Percentiles rank a stretch among this genome's conserved stretches.
Evolutionary conservation across 257 asterid species (phyloP).

Genomic region (Capsicum baccatum): DNA sequence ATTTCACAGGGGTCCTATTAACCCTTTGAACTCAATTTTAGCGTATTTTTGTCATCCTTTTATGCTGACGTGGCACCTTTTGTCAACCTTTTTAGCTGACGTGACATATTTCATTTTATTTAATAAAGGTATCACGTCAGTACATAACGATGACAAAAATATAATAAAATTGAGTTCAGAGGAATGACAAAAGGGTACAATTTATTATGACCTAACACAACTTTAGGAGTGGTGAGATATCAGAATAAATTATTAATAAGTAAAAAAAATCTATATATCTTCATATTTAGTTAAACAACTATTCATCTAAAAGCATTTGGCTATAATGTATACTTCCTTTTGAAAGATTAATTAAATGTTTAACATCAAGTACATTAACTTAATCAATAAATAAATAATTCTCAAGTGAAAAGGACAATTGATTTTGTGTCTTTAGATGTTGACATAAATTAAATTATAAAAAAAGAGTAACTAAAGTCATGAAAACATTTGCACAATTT

Average conservation of each 20-base stretch:
- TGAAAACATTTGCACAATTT: background rate
- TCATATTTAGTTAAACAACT: background rate
- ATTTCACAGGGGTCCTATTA: too few species aligned
- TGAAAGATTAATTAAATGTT: background rate
- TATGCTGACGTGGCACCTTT: too few species aligned
- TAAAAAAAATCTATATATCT: background rate
- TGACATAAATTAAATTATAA: slow-evolving; percentile 3
- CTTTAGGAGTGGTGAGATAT: too few species aligned
- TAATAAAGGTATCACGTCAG: too few species aligned
- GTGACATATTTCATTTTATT: too few species aligned
- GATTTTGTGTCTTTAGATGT: background rate
- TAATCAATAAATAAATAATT: background rate
- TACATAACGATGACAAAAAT: too few species aligned
- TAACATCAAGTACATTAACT: background rate
- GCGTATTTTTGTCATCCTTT: too few species aligned
- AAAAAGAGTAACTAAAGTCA: background rate
- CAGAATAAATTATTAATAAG: background rate
- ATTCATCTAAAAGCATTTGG: background rate
- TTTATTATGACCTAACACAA: too few species aligned
- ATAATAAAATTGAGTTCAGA: too few species aligned
- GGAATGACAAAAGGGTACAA: too few species aligned
- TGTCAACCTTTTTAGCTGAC: too few species aligned
- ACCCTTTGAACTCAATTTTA: too few species aligned
- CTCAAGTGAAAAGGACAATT: slow-evolving; percentile 15
- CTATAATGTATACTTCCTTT: background rate